phyloP scores from a whole-genome alignment of 2,329 filamentous ascomycete genomes.

The Neofusicoccum sp. region DNA sequence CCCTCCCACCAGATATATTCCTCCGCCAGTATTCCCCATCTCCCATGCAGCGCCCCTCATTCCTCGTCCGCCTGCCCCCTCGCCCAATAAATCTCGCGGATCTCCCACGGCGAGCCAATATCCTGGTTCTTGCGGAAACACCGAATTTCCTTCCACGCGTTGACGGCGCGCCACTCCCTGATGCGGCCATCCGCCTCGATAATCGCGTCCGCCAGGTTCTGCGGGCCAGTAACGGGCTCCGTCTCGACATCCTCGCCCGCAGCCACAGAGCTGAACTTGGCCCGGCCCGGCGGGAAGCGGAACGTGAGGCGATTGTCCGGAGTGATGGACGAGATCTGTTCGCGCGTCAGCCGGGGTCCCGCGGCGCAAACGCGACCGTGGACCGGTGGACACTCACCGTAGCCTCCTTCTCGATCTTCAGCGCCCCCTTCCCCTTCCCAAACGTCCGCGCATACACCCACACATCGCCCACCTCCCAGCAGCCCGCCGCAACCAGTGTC shows the following conservation, averaged over 20 bases:
- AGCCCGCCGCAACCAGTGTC: conserved; percentile 12
- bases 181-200: conserved; percentile 18
- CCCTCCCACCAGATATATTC: no score
- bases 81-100: conserved; percentile 19
- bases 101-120: conserved; percentile 20
- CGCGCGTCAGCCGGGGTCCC: neutral
- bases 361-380: neutral
- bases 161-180: conserved; percentile 1
- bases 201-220: conserved; percentile 15
- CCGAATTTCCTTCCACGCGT: conserved; percentile 21
- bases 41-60: neutral
- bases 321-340: conserved; percentile 10
- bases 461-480: conserved; percentile 19
- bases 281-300: neutral
- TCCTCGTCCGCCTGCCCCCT: neutral
- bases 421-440: neutral
- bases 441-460: conserved; percentile 17
- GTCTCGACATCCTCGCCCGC: conserved; percentile 3
- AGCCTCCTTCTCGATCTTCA: conserved; percentile 21
- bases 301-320: conserved; percentile 1
- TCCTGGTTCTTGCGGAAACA: conserved; percentile 21
- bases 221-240: neutral
- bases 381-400: neutral
- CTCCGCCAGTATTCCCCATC: no score
- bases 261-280: conserved; percentile 3